Evolutionary conservation across 2,329 filamentous ascomycete genomes (phyloP).

Genomic region (Fusarium pininemorale): DNA sequence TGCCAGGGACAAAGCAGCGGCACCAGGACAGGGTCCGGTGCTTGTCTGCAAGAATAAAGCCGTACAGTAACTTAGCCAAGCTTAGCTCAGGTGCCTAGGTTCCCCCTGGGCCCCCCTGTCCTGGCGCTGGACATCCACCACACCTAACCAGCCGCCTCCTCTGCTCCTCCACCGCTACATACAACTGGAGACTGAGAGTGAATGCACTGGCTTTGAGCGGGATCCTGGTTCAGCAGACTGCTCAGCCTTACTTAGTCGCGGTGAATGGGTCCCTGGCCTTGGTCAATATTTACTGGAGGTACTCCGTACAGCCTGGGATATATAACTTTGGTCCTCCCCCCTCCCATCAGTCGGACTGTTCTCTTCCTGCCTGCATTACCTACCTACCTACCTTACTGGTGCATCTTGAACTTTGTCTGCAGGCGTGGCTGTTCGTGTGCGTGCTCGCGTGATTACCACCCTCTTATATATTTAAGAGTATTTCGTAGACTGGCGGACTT

Average conservation of each 20-base stretch:
- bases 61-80: conserved; percentile 23
- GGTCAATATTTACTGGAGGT: conserved; percentile 33
- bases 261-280: conserved; percentile 30
- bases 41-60: conserved; percentile 39
- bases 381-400: not conserved
- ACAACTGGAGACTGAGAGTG: conserved; percentile 3
- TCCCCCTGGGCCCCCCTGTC: conserved; percentile 29
- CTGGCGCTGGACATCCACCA: conserved; percentile 37
- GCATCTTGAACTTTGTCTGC: conserved; percentile 28
- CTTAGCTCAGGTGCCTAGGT: conserved; percentile 32
- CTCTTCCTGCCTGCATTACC: conserved; percentile 17
- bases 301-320: conserved; percentile 31
- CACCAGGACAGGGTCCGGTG: conserved; percentile 26
- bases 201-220: conserved; percentile 20
- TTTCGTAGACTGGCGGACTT: conserved; percentile 37
- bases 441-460: conserved; percentile 41
- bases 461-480: conserved; percentile 22
- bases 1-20: conserved; percentile 7
- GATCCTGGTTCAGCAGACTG: conserved; percentile 36
- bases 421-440: conserved; percentile 34
- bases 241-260: conserved; percentile 44
- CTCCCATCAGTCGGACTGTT: conserved; percentile 5
- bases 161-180: conserved; percentile 31
- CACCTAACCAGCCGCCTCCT: conserved; percentile 29
- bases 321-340: conserved; percentile 39